A percentile compares a stretch with the other conserved stretches of the same genome.
phyloP scores from a whole-genome alignment of 768 basidiomycete genomes.

The Leccinum uliginosum region DNA sequence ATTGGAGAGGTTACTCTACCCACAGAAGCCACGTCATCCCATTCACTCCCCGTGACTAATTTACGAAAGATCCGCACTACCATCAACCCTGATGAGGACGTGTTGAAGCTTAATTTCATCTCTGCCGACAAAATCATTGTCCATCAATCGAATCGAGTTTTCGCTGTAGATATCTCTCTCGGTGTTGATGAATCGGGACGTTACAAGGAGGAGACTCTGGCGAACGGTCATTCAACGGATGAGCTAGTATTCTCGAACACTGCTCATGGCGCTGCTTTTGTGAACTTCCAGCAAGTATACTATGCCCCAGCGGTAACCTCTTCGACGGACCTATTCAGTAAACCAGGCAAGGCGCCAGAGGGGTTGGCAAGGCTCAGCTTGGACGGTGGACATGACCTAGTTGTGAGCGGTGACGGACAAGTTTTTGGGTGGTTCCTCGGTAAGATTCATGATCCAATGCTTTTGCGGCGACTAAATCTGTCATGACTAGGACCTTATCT shows the following conservation, averaged over 20 bases:
- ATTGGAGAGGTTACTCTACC: slow-evolving; percentile 57
- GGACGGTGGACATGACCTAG: slow-evolving; percentile 70
- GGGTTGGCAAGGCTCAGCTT: slow-evolving; percentile 60
- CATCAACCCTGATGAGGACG: slow-evolving; percentile 37
- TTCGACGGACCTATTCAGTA: slow-evolving; percentile 57
- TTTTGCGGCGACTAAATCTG: neutral
- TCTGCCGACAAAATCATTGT: slow-evolving; percentile 56
- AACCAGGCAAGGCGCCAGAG: slow-evolving; percentile 61
- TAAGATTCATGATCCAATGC: slow-evolving; percentile 24
- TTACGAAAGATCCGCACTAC: slow-evolving; percentile 49
- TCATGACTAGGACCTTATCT: slow-evolving; percentile 19
- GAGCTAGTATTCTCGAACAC: slow-evolving; percentile 48
- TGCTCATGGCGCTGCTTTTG: slow-evolving; percentile 51
- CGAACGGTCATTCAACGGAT: slow-evolving; percentile 51
- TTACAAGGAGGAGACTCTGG: slow-evolving; percentile 45
- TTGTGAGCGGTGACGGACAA: slow-evolving; percentile 60
- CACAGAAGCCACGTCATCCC: slow-evolving; percentile 14
- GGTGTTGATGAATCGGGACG: slow-evolving; percentile 45
- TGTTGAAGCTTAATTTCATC: slow-evolving; percentile 52
- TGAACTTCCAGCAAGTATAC: slow-evolving; percentile 69
- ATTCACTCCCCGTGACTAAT: slow-evolving; percentile 40
- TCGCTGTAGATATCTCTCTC: slow-evolving; percentile 46
- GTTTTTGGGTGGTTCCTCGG: slow-evolving; percentile 74
- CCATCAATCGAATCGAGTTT: slow-evolving; percentile 49
- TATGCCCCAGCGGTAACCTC: slow-evolving; percentile 43